These are phyloP conservation scores for Fraxinus latifolia DNA, from an alignment of 305 asterid species.

Conservation along the genomic window DNA sequence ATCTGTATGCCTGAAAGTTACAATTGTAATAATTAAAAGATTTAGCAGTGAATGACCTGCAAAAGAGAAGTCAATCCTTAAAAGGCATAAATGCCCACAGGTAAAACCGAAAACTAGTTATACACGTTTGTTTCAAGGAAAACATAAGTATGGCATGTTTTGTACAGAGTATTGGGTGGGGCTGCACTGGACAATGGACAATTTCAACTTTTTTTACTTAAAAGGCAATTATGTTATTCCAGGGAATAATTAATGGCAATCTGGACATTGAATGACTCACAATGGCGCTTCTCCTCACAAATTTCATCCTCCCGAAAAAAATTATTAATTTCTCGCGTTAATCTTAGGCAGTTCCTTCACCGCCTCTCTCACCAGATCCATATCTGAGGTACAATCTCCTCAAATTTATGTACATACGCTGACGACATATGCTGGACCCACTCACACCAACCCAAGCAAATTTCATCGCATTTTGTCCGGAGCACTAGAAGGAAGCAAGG, in stretches of 20 bases:
- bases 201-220: not conserved
- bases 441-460: too few species aligned
- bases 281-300: conserved; percentile 20
- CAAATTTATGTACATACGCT: not conserved
- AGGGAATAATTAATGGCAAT: conserved; percentile 15
- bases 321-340: conserved; percentile 26
- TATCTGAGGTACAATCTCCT: not conserved
- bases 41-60: not conserved
- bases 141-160: not conserved
- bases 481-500: too few species aligned
- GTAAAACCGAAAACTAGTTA: not conserved
- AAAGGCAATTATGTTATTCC: too few species aligned
- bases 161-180: not conserved
- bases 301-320: conserved; percentile 24
- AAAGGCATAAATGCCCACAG: not conserved
- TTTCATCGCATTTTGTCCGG: too few species aligned
- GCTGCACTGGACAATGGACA: not conserved
- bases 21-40: not conserved
- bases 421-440: too few species aligned
- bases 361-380: not conserved
- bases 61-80: not conserved
- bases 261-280: not conserved
- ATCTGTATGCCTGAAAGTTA: not conserved
- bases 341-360: conserved; percentile 29
- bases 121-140: not conserved